Percentiles rank a stretch among this genome's conserved stretches.
phyloP scores from a whole-genome alignment of 331 rosid species.

The Rosa hybrid region DNA sequence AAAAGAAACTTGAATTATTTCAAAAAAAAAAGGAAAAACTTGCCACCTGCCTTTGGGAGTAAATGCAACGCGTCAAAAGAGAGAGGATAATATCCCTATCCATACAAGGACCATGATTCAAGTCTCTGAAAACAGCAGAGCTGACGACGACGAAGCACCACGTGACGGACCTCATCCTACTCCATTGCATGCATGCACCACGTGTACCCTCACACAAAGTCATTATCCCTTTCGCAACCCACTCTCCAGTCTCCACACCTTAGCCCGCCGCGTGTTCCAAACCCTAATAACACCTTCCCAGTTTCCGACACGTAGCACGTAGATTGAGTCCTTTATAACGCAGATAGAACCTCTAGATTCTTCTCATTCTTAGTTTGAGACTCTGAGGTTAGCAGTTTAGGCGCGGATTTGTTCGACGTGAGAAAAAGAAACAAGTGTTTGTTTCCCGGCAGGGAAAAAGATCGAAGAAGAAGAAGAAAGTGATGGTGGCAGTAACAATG shows the following conservation, averaged over 20 bases:
- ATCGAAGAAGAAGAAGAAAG: background rate
- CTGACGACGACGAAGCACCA: background rate
- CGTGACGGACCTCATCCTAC: background rate
- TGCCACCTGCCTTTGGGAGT: no score
- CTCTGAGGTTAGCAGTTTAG: background rate
- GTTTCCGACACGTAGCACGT: background rate
- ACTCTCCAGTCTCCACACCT: background rate
- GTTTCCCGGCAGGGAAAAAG: conserved; percentile 36
- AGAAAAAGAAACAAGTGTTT: conserved; percentile 1
- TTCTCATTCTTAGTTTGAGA: background rate
- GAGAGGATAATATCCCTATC: background rate
- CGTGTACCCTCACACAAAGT: background rate
- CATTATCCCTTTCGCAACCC: background rate
- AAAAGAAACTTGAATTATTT: no score
- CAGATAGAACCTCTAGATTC: background rate
- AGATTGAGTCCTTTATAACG: background rate
- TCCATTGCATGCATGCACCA: background rate
- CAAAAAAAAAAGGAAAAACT: no score
- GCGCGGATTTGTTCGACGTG: background rate
- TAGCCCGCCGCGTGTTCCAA: background rate
- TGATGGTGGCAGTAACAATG: conserved; percentile 30
- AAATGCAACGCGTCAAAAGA: no score
- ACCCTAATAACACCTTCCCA: background rate
- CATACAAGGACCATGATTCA: background rate
- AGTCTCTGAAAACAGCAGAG: background rate